phyloP scores from a whole-genome alignment of 768 basidiomycete species.

The Lactifluus volemus region DNA sequence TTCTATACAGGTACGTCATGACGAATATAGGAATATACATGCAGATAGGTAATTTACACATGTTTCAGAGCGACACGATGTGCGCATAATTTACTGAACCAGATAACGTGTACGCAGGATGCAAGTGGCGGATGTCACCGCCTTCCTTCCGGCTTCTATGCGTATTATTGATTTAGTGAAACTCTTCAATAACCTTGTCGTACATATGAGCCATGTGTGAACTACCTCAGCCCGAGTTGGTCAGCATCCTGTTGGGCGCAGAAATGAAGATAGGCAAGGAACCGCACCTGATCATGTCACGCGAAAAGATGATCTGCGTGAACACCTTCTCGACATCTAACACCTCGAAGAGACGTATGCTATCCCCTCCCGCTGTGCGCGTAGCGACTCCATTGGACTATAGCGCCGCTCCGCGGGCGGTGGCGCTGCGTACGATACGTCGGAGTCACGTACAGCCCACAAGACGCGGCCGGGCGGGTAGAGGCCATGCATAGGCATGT shows the following conservation, averaged over 20 bases:
- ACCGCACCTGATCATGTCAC: constrained; percentile 70
- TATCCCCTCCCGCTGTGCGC: constrained; percentile 31
- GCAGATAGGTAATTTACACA: background rate
- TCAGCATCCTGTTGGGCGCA: background rate
- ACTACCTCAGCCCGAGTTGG: constrained; percentile 27
- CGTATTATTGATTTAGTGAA: constrained; percentile 22
- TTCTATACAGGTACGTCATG: background rate
- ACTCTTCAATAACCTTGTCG: constrained; percentile 63
- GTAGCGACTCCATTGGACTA: constrained; percentile 3
- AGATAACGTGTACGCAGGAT: background rate
- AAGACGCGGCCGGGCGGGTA: constrained; percentile 72
- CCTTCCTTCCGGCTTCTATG: background rate
- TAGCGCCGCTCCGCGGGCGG: constrained; percentile 21
- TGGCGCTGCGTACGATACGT: constrained; percentile 50
- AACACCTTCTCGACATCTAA: constrained; percentile 70
- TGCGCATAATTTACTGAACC: background rate
- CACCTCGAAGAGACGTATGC: constrained; percentile 69
- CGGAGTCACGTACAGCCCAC: constrained; percentile 70
- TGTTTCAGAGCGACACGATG: background rate
- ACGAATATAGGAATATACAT: background rate
- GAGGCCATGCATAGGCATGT: constrained; percentile 63
- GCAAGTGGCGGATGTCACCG: background rate
- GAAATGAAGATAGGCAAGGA: background rate
- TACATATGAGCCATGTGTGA: constrained; percentile 79
- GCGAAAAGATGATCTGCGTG: constrained; percentile 70